These are phyloP conservation scores for Aaosphaeria arxii DNA, from an alignment of 2,329 filamentous ascomycete genomes.

Conservation along the genomic window DNA sequence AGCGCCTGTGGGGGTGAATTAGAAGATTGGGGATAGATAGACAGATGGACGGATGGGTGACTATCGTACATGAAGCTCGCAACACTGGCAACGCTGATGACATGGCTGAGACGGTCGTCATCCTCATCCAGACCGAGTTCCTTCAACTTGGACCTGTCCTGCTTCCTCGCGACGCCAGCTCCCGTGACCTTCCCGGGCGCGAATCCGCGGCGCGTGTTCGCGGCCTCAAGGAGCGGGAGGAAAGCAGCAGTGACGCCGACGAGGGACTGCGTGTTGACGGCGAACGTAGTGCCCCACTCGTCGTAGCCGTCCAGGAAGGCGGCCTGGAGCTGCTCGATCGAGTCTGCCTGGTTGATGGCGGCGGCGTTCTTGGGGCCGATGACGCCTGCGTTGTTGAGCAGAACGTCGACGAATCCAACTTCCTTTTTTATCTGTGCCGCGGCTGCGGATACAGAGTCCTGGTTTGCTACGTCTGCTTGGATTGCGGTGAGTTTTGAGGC, in stretches of 20 bases:
- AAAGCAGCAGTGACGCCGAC: constrained; percentile 45
- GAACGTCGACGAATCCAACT: constrained; percentile 48
- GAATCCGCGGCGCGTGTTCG: constrained; percentile 43
- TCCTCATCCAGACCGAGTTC: constrained; percentile 21
- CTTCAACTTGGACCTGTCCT: constrained; percentile 15
- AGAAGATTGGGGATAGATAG: no score
- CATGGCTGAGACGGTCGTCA: constrained; percentile 43
- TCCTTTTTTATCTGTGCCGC: constrained; percentile 43
- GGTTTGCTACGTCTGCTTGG: constrained; percentile 43
- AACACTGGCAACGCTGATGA: constrained; percentile 44
- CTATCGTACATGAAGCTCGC: constrained; percentile 32
- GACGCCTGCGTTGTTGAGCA: constrained; percentile 53
- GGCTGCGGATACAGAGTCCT: constrained; percentile 39
- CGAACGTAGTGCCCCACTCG: constrained; percentile 36
- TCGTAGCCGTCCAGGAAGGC: constrained; percentile 33
- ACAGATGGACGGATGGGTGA: no score
- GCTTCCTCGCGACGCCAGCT: constrained; percentile 18
- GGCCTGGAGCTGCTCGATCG: constrained; percentile 44
- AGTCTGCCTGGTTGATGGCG: constrained; percentile 41
- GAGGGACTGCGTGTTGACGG: constrained; percentile 46
- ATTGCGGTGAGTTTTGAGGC: constrained; percentile 36
- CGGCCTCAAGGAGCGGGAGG: constrained; percentile 44
- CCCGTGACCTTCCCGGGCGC: constrained; percentile 28
- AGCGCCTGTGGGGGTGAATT: constrained; percentile 10
- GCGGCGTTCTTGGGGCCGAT: constrained; percentile 42